phyloP scores from a whole-genome alignment of 305 asterid species.

The Striga hermonthica region DNA sequence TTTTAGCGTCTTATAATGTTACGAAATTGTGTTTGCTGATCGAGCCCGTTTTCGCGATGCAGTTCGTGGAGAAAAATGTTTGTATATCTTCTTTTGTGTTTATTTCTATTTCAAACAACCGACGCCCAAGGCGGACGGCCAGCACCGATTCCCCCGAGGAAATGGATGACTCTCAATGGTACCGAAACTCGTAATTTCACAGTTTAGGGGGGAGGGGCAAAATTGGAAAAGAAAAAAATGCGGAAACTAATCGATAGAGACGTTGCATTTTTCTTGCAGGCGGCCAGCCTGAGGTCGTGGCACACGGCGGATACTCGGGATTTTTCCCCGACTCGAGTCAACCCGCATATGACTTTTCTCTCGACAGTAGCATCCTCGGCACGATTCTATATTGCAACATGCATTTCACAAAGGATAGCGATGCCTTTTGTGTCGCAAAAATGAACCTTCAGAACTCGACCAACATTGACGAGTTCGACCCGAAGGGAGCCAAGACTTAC shows the following conservation, averaged over 20 bases:
- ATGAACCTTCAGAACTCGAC: slow-evolving; percentile 58
- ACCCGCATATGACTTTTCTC: slow-evolving; percentile 43
- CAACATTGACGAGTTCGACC: slow-evolving; percentile 36
- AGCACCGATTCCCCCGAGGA: slow-evolving; percentile 40
- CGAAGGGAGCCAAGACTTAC: slow-evolving; percentile 48
- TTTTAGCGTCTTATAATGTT: too few relatives aligned
- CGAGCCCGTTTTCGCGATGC: too few relatives aligned
- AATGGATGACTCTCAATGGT: slow-evolving; percentile 71
- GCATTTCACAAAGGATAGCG: slow-evolving; percentile 58
- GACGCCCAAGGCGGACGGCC: slow-evolving; percentile 42
- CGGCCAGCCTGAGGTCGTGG: slow-evolving; percentile 52
- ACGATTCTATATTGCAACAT: slow-evolving; percentile 61
- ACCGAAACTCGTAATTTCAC: not conserved
- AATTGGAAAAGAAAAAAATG: not conserved
- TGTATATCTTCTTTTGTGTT: slow-evolving; percentile 42
- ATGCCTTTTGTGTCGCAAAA: slow-evolving; percentile 45
- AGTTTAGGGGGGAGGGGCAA: too few relatives aligned
- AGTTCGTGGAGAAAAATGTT: slow-evolving; percentile 30
- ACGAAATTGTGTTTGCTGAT: too few relatives aligned
- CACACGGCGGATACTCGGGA: slow-evolving; percentile 64
- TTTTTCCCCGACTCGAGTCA: slow-evolving; percentile 56
- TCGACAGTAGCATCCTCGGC: slow-evolving; percentile 41
- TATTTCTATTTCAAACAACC: slow-evolving; percentile 52
- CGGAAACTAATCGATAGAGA: not conserved
- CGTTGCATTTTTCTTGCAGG: slow-evolving; percentile 32